Evolutionary conservation across 2,329 filamentous ascomycete genomes (phyloP), one percentile per base, ranked within the genome.

Genomic region (Penicillium sp.): DNA sequence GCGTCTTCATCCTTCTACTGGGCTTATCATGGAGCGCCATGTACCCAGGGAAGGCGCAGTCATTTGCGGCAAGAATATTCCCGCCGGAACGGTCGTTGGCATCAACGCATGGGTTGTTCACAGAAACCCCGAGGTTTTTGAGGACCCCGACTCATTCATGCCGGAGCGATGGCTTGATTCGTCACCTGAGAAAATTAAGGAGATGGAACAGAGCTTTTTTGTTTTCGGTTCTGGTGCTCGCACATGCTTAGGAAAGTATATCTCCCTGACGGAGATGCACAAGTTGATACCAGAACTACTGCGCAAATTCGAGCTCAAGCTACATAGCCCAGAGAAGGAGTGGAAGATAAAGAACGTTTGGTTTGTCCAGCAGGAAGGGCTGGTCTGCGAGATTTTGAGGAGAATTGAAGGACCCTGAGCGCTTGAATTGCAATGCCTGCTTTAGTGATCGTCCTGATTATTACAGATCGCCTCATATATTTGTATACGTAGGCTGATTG

Each of bases 91-190:
- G 0, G 69, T 75, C 6, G 71, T 81, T 8, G 80, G 79, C 7
- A 73, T 80, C 39, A 82, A 80, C 51, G 68, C 78, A 0, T 80
- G 78, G 73, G 77, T 79, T 0, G 58, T 81, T 0, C 78, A 82
- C 25, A 70, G 72, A 17, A 72, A 81, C 48, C 64, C 66, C 5
- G 61, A 66, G 0, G 69, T 82, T 5, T 83, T 79, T 54, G 73
- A 74, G 0, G 74, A 80, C 53, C 72, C 76, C 0, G 74, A 78
- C 11, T 64, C 70, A 0, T 83, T 77, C 60, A 62, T 68, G 20
- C 81, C 81, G 0, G 79, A 82, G 58, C 67, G 81, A 22, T 83
- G 81, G 81, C 62, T 82, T 2, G 72, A 75, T 3, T 72, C 67
- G 17, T 60, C 57, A 15, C 58, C 67, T 38, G 61, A 66, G 6